Base-by-base conservation (phyloP, 169 alveolate species). In the Plasmodium ovale region DNA sequence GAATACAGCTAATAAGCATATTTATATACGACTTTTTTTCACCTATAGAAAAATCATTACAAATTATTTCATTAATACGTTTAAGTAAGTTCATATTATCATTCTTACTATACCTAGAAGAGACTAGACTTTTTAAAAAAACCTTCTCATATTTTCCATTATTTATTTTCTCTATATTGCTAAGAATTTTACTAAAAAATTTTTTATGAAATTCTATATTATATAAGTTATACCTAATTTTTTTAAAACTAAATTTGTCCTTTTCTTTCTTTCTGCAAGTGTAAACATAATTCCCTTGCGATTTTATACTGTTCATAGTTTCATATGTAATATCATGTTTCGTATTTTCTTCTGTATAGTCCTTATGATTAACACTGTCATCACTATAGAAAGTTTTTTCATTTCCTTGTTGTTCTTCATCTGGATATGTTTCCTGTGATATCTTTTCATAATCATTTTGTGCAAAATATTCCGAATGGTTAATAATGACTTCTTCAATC, bases 21-120 rank as follows among this genome's bases (percentile, higher is more conserved):
- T 85, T 85, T 27, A 85, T 12, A 53, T 69, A 68, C 3, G 74
- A 53, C n/a, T 37, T 53, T 53, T 85, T 85, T 62, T 85, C 91
- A 27, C 42, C 39, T 2, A 10, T 6, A 16, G 62, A 68, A 69
- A 70, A 60, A 69, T 31, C 35, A 31, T 84, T 72, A 37, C 35
- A 47, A 33, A 82, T 82, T 39, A 65, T 56, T 19, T 29, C 31
- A 35, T 69, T 65, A 35, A 82, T 54, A 14, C 39, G 49, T 74
- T 74, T 74, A 12, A 16, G 60, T 56, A 74, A 1, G 37, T 74
- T 74, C 2, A 29, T 31, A 29, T 74, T 74, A 7, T 37, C 25
- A 33, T 65, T 74, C 21, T 33, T 31, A 1, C 12, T 72, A 29
- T 12, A 12, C 23, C 14, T 44, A 23, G 56, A 6, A 31, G 19